Evolutionary conservation across 768 basidiomycete genomes (phyloP), one percentile per base, ranked within the genome.

Genomic region (Boletus eberwhitei): DNA sequence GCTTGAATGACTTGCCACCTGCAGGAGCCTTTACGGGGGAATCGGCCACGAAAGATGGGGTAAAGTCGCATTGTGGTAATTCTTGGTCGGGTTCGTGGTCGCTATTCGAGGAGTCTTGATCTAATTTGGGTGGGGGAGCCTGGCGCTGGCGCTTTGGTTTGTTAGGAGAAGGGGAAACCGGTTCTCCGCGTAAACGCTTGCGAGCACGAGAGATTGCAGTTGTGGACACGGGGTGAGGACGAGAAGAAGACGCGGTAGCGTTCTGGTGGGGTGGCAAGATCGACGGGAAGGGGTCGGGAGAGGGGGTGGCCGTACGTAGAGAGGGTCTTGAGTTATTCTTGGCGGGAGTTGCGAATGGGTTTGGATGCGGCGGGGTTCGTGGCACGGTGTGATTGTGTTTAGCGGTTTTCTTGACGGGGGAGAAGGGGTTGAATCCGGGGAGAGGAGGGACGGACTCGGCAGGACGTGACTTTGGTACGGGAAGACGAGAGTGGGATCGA

Each of bases 121-220:
- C 69, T 37, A 65, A 58, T 41, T 63, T 70, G 39, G 76, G 67
- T 39, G 77, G 67, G 32, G 62, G 60, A 9, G 69, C 67, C 19
- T 78, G 77, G 39, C 87, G 86, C 65, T 78, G 78, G 54, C 86
- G 80, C 68, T 90, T 91, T 64, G 82, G 82, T 67, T 90, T 90
- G 64, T 79, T 82, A 4, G 90, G 90, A 17, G 90, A 89, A 4
- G 90, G 90, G 0, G 90, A 91, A 2, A 92, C 88, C 1, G 85
- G 85, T 64, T 92, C 90, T 26, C 90, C 90, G 32, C 90, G 82
- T 17, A 92, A 77, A 52, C 90, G 85, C 67, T 92, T 92, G 36
- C 89, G 82, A 21, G 90, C 90, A 34, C 87, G 80, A 24, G 78
- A 79, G 31, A 90, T 69, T 13, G 87, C 81, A 46, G 66, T 73